phyloP scores from a whole-genome alignment of 2,329 filamentous ascomycete species.

The Trichoderma polysporum region DNA sequence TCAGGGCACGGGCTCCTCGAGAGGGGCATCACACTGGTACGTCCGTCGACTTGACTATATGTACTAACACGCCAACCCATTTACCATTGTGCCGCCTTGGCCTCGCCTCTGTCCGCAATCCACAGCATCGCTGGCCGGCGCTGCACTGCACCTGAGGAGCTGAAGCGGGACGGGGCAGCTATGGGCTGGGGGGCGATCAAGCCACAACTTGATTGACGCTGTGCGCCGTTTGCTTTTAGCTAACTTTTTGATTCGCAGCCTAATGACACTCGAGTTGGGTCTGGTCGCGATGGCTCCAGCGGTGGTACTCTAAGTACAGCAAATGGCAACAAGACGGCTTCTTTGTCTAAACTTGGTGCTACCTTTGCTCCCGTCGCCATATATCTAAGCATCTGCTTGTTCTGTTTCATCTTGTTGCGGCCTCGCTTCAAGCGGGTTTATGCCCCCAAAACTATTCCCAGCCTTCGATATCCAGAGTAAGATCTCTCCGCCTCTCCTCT shows the following conservation, averaged over 20 bases:
- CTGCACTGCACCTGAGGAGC: neutral
- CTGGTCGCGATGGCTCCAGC: constrained; percentile 34
- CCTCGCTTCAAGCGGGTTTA: constrained; percentile 54
- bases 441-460: constrained; percentile 51
- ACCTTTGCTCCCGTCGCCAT: constrained; percentile 56
- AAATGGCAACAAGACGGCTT: constrained; percentile 36
- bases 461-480: constrained; percentile 47
- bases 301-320: constrained; percentile 37
- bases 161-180: constrained; percentile 16
- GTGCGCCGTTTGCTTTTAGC: neutral
- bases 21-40: constrained; percentile 17
- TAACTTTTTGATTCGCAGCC: constrained; percentile 6
- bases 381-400: constrained; percentile 50
- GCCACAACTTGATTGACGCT: constrained; percentile 6
- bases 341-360: constrained; percentile 41
- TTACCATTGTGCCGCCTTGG: neutral
- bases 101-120: neutral
- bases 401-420: constrained; percentile 51
- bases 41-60: neutral
- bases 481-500: constrained; percentile 9
- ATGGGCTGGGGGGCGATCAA: neutral
- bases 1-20: constrained; percentile 15
- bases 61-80: neutral
- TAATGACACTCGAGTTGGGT: constrained; percentile 37
- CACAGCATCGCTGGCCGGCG: neutral